These are phyloP conservation scores for Dactylellina parvicollis DNA, from an alignment of 2,329 filamentous ascomycete genomes.

Conservation along the genomic window DNA sequence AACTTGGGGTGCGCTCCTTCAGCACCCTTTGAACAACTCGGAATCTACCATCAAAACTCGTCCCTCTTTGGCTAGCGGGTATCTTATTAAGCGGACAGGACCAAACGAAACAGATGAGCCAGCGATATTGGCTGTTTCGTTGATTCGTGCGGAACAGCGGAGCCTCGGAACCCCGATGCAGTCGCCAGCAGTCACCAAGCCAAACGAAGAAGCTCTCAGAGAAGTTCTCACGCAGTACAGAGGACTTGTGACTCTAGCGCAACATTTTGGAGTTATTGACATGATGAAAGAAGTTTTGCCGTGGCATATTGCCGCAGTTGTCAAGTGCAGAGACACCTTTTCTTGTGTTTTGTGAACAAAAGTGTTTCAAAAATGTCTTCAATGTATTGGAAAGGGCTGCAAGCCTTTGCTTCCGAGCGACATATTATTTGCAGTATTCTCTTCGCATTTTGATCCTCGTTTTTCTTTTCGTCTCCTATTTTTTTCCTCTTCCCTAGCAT, in stretches of 20 bases:
- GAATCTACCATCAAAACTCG: conserved; percentile 67
- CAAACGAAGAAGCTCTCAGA: conserved; percentile 72
- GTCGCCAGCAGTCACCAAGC: conserved; percentile 62
- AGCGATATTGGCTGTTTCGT: conserved; percentile 63
- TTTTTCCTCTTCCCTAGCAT: neutral
- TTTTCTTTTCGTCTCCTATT: neutral
- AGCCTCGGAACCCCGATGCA: conserved; percentile 64
- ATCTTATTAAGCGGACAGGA: conserved; percentile 73
- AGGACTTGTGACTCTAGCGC: conserved; percentile 74
- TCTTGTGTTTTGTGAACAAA: conserved; percentile 41
- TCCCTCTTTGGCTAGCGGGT: conserved; percentile 71
- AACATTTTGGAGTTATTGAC: conserved; percentile 72
- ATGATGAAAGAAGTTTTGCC: conserved; percentile 72
- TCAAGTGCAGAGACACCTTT: conserved; percentile 72
- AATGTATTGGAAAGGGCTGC: neutral
- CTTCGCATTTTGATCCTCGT: neutral
- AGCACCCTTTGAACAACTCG: conserved; percentile 68
- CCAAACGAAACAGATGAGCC: conserved; percentile 69
- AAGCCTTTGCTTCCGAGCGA: neutral
- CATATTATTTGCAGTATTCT: neutral
- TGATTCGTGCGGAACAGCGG: conserved; percentile 33
- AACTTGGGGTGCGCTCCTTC: conserved; percentile 77
- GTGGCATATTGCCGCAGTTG: conserved; percentile 79
- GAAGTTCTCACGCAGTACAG: conserved; percentile 77
- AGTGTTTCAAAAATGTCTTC: conserved; percentile 1